Conservation (phyloP, 768 basidiomycete genomes). For the Royoungia palumana region DNA sequence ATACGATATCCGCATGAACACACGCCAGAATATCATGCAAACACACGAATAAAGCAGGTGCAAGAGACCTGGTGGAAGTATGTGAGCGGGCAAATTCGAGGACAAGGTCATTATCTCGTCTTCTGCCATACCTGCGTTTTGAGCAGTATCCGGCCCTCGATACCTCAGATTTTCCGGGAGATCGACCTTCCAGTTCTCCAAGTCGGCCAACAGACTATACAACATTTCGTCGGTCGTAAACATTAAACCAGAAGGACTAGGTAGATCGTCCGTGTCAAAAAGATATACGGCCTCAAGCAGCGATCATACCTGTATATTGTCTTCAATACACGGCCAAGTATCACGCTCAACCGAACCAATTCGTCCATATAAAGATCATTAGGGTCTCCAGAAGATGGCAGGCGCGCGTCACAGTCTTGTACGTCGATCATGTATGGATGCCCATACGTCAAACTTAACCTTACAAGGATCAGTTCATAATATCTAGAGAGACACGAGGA, state of each 20-base stretch:
- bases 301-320: slow-evolving; percentile 78
- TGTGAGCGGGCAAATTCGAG: slow-evolving; percentile 1
- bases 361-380: slow-evolving; percentile 83
- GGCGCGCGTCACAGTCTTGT: slow-evolving; percentile 90
- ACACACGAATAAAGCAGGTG: slow-evolving; percentile 88
- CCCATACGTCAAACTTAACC: slow-evolving; percentile 86
- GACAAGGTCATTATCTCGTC: neutral
- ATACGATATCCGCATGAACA: slow-evolving; percentile 98
- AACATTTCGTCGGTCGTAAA: slow-evolving; percentile 82
- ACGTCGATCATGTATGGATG: slow-evolving; percentile 97
- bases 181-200: slow-evolving; percentile 73
- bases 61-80: slow-evolving; percentile 59
- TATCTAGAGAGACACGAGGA: neutral
- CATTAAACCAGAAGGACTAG: slow-evolving; percentile 82
- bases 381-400: slow-evolving; percentile 84
- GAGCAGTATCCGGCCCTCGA: slow-evolving; percentile 62
- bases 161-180: slow-evolving; percentile 80
- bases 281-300: neutral
- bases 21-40: slow-evolving; percentile 96
- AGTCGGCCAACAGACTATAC: slow-evolving; percentile 56
- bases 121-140: slow-evolving; percentile 56
- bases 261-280: slow-evolving; percentile 6
- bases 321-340: slow-evolving; percentile 89
- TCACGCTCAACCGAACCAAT: slow-evolving; percentile 85
- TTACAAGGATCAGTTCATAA: slow-evolving; percentile 27